These are phyloP conservation scores for Rhododendron vialii DNA, from an alignment of 148 eudicot species.

Conservation along the genomic window DNA sequence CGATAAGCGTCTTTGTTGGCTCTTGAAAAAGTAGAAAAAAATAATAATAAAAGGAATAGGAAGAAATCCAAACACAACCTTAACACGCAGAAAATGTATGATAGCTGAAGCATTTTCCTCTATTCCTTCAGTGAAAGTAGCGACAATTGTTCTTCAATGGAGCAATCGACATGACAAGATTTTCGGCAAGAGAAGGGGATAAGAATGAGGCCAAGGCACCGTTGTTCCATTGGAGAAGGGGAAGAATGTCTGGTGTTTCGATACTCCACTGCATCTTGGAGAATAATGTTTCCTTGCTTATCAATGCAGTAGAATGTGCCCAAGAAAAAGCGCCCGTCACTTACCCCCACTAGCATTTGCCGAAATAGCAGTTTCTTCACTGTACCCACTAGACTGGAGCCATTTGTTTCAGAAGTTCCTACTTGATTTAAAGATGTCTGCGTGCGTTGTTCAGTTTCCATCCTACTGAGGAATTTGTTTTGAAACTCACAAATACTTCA, in stretches of 20 bases:
- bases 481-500: not conserved
- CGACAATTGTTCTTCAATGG: slow-evolving; percentile 66
- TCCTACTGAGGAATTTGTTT: slow-evolving; percentile 7
- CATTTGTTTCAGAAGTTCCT: slow-evolving; percentile 24
- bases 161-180: slow-evolving; percentile 74
- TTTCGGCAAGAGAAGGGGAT: slow-evolving; percentile 71
- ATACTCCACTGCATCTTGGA: slow-evolving; percentile 82
- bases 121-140: slow-evolving; percentile 40
- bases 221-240: slow-evolving; percentile 80
- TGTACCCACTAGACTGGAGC: slow-evolving; percentile 24
- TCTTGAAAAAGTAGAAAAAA: not conserved
- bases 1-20: not conserved
- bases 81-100: not conserved
- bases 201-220: slow-evolving; percentile 82
- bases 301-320: slow-evolving; percentile 82
- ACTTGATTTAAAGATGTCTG: slow-evolving; percentile 14
- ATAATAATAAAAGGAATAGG: not conserved
- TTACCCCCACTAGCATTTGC: slow-evolving; percentile 74
- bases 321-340: slow-evolving; percentile 74
- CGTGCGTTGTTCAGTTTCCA: slow-evolving; percentile 29
- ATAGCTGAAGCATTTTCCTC: not conserved
- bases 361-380: slow-evolving; percentile 58
- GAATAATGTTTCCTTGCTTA: slow-evolving; percentile 93
- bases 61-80: not conserved
- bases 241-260: slow-evolving; percentile 62